Evolutionary conservation across 2,329 filamentous ascomycete genomes (phyloP).

Genomic region (Colletotrichum lupini): DNA sequence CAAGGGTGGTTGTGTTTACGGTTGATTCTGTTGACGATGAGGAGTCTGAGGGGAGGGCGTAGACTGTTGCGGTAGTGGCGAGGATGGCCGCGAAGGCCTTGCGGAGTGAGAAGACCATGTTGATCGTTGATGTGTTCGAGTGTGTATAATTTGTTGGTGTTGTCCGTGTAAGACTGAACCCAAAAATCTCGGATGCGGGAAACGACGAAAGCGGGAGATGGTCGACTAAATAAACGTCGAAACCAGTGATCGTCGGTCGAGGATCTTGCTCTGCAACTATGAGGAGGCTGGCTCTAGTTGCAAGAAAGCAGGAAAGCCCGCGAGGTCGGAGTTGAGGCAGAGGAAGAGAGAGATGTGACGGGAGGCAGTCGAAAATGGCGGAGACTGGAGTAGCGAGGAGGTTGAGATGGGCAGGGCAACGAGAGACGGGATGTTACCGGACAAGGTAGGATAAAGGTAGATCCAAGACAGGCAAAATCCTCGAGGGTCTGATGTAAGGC

Average conservation of each 20-base stretch:
- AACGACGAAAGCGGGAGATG: background rate
- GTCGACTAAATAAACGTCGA: background rate
- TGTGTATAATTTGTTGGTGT: slow-evolving; percentile 20
- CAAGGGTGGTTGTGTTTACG: slow-evolving; percentile 26
- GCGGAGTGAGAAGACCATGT: slow-evolving; percentile 43
- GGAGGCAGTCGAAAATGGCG: slow-evolving; percentile 12
- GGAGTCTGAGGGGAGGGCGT: slow-evolving; percentile 23
- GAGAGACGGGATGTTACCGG: slow-evolving; percentile 13
- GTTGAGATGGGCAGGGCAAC: slow-evolving; percentile 23
- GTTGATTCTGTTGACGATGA: slow-evolving; percentile 38
- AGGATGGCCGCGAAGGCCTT: slow-evolving; percentile 40
- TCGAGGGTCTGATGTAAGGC: slow-evolving; percentile 12
- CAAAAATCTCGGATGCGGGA: background rate
- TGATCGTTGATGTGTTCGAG: too few species aligned
- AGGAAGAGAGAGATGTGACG: background rate
- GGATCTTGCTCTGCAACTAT: background rate
- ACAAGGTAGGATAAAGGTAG: slow-evolving; percentile 4
- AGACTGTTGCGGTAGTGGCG: slow-evolving; percentile 37
- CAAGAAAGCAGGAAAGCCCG: background rate
- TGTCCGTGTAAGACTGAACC: background rate
- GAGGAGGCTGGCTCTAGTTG: slow-evolving; percentile 21
- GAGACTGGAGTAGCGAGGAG: slow-evolving; percentile 8
- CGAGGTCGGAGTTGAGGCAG: background rate
- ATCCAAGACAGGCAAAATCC: slow-evolving; percentile 12
- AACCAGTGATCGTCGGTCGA: background rate